Evolutionary conservation across 2,329 filamentous ascomycete genomes (phyloP), one percentile per base, ranked within the genome.

Genomic region (Nothomitra cinnamomea): DNA sequence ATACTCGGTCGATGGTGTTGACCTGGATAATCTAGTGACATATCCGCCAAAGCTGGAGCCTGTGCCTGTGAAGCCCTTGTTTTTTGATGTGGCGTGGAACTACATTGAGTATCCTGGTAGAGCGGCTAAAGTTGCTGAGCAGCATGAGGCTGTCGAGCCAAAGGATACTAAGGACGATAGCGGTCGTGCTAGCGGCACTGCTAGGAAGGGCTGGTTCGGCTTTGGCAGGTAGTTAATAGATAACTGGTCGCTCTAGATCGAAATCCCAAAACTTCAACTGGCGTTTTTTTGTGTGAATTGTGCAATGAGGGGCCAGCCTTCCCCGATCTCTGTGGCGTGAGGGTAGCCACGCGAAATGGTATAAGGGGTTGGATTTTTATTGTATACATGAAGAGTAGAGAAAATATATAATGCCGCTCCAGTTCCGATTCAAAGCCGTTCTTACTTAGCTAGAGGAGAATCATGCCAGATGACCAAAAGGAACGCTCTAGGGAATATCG

Each of bases 21-120:
- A 95, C 64, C 72, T 95, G 24, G 74, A 74, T 42, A 90, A 90
- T 59, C 71, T 98, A 24, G 89, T 96, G 48, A 78, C 81, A 3
- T 95, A 89, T 66, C 92, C 92, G 12, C 89, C 90, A 1, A 85
- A 81, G 63, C 71, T 95, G 59, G 80, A 86, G 57, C 76, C 84
- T 1, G 80, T 96, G 40, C 88, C 92, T 0, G 83, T 95, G 52
- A 98, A 98, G 72, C 92, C 92, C 25, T 75, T 96, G 35, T 96
- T 96, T 73, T 79, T 96, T 56, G 92, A 98, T 64, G 83, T 95
- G 6, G 92, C 92, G 8, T 98, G 87, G 85, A 96, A 96, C 65
- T 96, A 95, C 65, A 89, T 98, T 57, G 80, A 87, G 50, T 98
- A 98, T 64, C 88, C 89, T 0, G 81, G 80, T 35, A 79, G 79